Evolutionary conservation across 768 basidiomycete genomes (phyloP), one percentile per base, ranked within the genome.

Genomic region (Suillus tomentosus): DNA sequence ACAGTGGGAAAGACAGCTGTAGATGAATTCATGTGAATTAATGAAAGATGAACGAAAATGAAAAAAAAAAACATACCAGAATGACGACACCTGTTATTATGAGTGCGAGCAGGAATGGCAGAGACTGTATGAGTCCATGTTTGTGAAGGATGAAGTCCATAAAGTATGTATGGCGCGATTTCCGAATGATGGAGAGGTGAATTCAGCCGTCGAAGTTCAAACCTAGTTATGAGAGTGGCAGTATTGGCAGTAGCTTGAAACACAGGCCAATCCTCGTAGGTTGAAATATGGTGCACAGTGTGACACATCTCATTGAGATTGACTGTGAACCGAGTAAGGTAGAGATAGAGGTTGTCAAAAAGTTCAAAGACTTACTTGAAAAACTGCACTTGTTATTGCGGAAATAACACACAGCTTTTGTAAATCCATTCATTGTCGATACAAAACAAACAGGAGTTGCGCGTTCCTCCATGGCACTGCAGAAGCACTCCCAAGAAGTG

Each of bases 401-500:
- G 45, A 47, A 47, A n/a, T 2, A 47, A 6, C 45, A 47, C n/a
- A 47, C n/a, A 11, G 45, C 45, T 47, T 47, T 47, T 1, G 10
- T 47, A n/a, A 47, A 47, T 47, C 45, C n/a, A n/a, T 47, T 47
- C 45, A 5, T 3, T n/a, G 45, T 47, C 3, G 3, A 5, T 15
- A 47, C n/a, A 47, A n/a, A 47, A 47, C 4, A 10, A n/a, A 47
- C 10, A 7, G 45, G 45, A n/a, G 45, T 43, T 19, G 43, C 1
- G n/a, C n/a, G 1, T 5, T n/a, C 45, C 45, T 47, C 45, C 45
- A 47, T 3, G 2, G 45, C 45, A 47, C 45, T 2, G n/a, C 45
- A 47, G 45, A 47, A 47, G 9, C 45, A 47, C n/a, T 47, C 45
- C 45, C 45, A 47, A n/a, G n/a, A 47, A 47, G 45, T 47, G 45